phyloP scores from a whole-genome alignment of 306 rosid species.

The Alnus glutinosa region DNA sequence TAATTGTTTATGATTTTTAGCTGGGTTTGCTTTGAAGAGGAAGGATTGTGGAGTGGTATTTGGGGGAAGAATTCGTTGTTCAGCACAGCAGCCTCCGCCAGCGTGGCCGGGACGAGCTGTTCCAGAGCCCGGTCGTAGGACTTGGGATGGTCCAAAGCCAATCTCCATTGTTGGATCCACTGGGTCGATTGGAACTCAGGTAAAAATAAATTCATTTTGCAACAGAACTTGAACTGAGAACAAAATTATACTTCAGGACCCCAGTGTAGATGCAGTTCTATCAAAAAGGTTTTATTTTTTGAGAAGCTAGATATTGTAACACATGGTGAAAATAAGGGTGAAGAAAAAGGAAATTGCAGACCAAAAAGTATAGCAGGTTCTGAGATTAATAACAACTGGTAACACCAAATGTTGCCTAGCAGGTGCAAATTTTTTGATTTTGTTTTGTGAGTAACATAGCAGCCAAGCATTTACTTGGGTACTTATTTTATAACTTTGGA shows the following conservation, averaged over 20 bases:
- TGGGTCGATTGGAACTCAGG: conserved; percentile 99
- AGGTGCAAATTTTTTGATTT: background rate
- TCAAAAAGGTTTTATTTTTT: no score
- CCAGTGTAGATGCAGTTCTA: background rate
- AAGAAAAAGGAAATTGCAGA: background rate
- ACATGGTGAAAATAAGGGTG: background rate
- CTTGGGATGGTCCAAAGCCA: conserved; percentile 92
- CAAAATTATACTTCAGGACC: background rate
- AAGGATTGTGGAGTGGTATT: conserved; percentile 39
- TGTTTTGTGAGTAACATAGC: background rate
- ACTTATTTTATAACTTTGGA: background rate
- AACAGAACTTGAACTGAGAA: background rate
- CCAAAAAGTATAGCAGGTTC: background rate
- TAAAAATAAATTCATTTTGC: conserved; percentile 16
- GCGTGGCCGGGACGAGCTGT: conserved; percentile 98
- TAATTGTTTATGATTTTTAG: conserved; percentile 35
- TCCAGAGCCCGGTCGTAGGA: conserved; percentile 44
- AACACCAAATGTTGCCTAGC: background rate
- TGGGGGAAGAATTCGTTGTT: conserved; percentile 60
- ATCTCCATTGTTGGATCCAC: conserved; percentile 87
- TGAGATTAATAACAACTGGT: background rate
- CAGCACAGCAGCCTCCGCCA: conserved; percentile 67
- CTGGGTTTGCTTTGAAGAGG: conserved; percentile 60
- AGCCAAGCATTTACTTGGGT: background rate
- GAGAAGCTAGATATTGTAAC: background rate